A percentile compares a stretch with the other conserved stretches of the same genome.
Conservation (phyloP, 148 eudicot species). For the Cornus controversa region DNA sequence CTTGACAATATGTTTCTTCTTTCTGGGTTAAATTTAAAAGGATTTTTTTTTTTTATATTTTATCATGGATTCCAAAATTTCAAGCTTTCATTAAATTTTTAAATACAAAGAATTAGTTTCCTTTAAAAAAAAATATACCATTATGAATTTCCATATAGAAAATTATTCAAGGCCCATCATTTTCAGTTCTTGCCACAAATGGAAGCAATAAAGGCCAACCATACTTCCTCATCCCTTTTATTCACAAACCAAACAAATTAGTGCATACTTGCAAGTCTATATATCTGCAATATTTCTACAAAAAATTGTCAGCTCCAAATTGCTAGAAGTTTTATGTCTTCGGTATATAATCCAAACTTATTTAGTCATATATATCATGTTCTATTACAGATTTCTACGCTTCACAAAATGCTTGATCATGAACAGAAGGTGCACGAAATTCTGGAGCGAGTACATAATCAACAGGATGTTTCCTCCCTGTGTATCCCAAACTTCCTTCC, state of each 20-base stretch:
- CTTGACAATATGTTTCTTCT: not conserved
- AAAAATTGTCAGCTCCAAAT: not conserved
- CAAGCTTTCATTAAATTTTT: not conserved
- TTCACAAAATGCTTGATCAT: conserved; percentile 59
- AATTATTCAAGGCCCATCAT: not conserved
- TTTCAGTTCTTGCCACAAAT: not conserved
- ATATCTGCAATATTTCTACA: not conserved
- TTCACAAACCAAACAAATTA: not conserved
- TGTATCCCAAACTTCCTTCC: conserved; percentile 54
- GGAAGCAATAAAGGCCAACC: conserved; percentile 6
- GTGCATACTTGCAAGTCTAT: not conserved
- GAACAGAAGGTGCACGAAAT: conserved; percentile 64
- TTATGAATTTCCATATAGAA: not conserved
- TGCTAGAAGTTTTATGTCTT: not conserved
- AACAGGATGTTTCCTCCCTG: conserved; percentile 33
- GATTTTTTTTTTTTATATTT: no score
- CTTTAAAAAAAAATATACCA: not conserved
- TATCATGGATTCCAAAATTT: not conserved
- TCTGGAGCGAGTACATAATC: conserved; percentile 48
- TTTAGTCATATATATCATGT: no score
- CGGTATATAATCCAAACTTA: not conserved
- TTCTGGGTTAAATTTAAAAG: no score
- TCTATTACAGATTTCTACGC: conserved; percentile 52
- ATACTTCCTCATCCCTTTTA: not conserved
- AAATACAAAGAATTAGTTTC: not conserved